A percentile compares a stretch with the other conserved stretches of the same genome.
These are phyloP conservation scores for Urochloa ruziziensis DNA, from an alignment of 176 grass and related monocot species.

Conservation along the genomic window DNA sequence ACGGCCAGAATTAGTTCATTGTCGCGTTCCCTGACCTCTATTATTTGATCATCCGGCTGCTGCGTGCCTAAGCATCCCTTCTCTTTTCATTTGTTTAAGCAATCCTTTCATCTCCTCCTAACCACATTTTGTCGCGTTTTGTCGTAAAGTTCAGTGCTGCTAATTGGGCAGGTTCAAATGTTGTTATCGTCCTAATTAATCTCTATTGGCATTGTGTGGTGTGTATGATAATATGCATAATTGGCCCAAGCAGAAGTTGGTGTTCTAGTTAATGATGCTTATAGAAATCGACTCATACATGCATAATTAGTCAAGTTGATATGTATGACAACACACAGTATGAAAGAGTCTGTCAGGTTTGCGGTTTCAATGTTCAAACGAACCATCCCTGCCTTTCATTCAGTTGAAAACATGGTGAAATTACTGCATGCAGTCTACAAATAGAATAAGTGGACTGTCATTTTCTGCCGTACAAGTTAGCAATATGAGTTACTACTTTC, in stretches of 20 bases:
- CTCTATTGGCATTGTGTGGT: background rate
- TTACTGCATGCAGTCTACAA: background rate
- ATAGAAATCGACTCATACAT: background rate
- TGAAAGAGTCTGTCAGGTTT: background rate
- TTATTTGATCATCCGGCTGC: conserved; percentile 19
- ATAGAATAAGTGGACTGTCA: background rate
- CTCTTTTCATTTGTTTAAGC: conserved; percentile 37
- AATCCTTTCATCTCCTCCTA: conserved; percentile 14
- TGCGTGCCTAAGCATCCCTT: background rate
- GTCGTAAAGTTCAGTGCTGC: background rate
- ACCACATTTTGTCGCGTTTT: conserved; percentile 17
- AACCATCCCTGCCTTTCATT: background rate
- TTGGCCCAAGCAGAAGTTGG: background rate
- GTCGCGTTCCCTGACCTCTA: conserved; percentile 8
- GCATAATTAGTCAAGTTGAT: background rate
- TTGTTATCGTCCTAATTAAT: background rate
- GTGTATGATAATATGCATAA: background rate
- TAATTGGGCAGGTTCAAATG: background rate
- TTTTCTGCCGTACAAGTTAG: conserved; percentile 33
- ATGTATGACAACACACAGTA: background rate
- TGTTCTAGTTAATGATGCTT: background rate
- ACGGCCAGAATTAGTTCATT: conserved; percentile 17
- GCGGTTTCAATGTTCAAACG: background rate
- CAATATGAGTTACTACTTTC: conserved; percentile 27
- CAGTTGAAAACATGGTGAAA: background rate